Evolutionary conservation across 2,329 filamentous ascomycete species (phyloP), one percentile per base, ranked within the genome.

Genomic region (Clonostachys rosea): DNA sequence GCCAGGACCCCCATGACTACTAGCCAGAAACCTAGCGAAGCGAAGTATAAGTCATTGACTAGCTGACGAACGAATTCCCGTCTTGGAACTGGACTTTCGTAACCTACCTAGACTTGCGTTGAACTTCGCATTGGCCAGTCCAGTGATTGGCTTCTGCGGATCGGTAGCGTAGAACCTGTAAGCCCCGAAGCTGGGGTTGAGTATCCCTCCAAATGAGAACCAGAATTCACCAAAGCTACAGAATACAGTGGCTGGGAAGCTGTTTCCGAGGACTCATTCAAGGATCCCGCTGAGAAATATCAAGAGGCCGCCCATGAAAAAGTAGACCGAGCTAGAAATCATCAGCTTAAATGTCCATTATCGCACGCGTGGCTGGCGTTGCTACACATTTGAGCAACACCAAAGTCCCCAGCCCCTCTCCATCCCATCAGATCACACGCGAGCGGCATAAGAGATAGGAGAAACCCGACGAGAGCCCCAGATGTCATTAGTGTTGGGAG

Each of bases 1-100:
- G 78, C 81, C 24, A 89, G 66, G 14, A 88, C 51, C 4, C 69
- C 80, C 84, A 88, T 87, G 52, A 77, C 76, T 47, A 89, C 61
- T 43, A 82, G 73, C 68, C 84, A 81, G 68, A 86, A 88, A 24
- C 66, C 68, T 47, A 76, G 74, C 9, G 70, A 30, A 30, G 24
- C 24, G 9, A 30, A 30, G 9, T 3, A 30, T 10, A 30, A 30
- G 9, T 30, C 9, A 10, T 30, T 10, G 24, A 9, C 4, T 30
- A 30, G 24, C 3, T 30, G 24, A 9, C 7, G 8, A 8, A 9
- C 9, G 9, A 24, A 24, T 2, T 30, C 8, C 24, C 24, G 2
- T 30, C 7, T 30, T 9, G 8, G 24, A 30, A 8, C 24, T 30
- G 24, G 8, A 30, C 8, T 9, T 9, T 9, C 2, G 24, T 30